phyloP scores from a whole-genome alignment of 768 basidiomycete species.

The Phaeotremella skinneri region DNA sequence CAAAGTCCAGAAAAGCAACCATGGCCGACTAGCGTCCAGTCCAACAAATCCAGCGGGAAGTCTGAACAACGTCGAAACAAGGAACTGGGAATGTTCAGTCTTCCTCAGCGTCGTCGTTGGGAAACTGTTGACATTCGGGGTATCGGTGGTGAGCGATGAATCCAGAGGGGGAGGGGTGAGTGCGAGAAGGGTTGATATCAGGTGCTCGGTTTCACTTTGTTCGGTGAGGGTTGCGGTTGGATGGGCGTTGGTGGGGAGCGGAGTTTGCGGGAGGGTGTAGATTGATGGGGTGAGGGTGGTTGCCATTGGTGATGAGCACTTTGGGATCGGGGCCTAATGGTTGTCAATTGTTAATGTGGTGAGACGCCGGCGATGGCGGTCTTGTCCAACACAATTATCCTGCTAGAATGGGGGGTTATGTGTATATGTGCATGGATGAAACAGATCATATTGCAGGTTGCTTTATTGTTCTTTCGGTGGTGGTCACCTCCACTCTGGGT shows the following conservation, averaged over 20 bases:
- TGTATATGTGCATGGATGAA: too few relatives aligned
- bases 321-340: neutral
- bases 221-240: slow-evolving; percentile 71
- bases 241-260: slow-evolving; percentile 54
- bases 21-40: slow-evolving; percentile 92
- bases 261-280: slow-evolving; percentile 30
- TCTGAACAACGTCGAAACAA: slow-evolving; percentile 69
- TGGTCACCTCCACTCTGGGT: neutral
- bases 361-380: too few relatives aligned
- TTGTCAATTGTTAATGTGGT: neutral
- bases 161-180: slow-evolving; percentile 14
- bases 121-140: neutral
- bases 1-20: slow-evolving; percentile 90
- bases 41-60: slow-evolving; percentile 75
- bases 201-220: slow-evolving; percentile 60
- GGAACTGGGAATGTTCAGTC: slow-evolving; percentile 70
- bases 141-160: slow-evolving; percentile 4
- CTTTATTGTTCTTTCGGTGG: neutral
- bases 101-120: slow-evolving; percentile 56
- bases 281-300: slow-evolving; percentile 35
- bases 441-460: too few relatives aligned
- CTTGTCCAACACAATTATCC: too few relatives aligned
- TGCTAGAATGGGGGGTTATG: too few relatives aligned
- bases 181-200: slow-evolving; percentile 28
- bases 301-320: neutral